These are phyloP conservation scores for Suillus tomentosus DNA, from an alignment of 768 basidiomycete species.

Conservation along the genomic window DNA sequence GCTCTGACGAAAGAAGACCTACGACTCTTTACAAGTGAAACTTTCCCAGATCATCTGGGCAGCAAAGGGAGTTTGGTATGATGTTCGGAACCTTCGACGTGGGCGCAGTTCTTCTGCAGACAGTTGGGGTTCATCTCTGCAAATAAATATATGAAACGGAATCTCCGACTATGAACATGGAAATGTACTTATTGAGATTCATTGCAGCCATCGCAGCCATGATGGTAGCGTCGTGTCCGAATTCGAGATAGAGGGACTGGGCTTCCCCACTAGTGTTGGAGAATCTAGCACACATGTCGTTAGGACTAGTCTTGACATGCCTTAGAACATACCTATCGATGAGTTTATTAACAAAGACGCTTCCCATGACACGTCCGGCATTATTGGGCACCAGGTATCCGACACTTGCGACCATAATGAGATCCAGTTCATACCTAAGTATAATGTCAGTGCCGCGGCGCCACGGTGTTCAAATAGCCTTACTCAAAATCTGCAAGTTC, in stretches of 20 bases:
- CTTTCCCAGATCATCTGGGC: constrained; percentile 41
- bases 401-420: constrained; percentile 40
- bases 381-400: constrained; percentile 35
- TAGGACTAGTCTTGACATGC: background rate
- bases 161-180: background rate
- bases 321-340: constrained; percentile 36
- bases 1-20: constrained; percentile 4
- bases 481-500: constrained; percentile 42
- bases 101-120: constrained; percentile 27
- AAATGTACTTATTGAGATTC: constrained; percentile 36
- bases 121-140: constrained; percentile 31
- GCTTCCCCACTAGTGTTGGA: constrained; percentile 37
- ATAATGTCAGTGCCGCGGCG: background rate
- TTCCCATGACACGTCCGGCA: constrained; percentile 39
- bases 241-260: constrained; percentile 40
- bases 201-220: constrained; percentile 41
- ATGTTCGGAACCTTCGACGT: constrained; percentile 34
- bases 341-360: constrained; percentile 40
- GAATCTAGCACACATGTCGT: constrained; percentile 25
- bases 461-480: constrained; percentile 12
- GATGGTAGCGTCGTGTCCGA: constrained; percentile 45
- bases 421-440: constrained; percentile 41
- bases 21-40: constrained; percentile 34
- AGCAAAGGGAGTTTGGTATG: constrained; percentile 38
- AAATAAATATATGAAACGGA: background rate